Evolutionary conservation across 768 basidiomycete genomes (phyloP).

Genomic region (Suillus lakei): DNA sequence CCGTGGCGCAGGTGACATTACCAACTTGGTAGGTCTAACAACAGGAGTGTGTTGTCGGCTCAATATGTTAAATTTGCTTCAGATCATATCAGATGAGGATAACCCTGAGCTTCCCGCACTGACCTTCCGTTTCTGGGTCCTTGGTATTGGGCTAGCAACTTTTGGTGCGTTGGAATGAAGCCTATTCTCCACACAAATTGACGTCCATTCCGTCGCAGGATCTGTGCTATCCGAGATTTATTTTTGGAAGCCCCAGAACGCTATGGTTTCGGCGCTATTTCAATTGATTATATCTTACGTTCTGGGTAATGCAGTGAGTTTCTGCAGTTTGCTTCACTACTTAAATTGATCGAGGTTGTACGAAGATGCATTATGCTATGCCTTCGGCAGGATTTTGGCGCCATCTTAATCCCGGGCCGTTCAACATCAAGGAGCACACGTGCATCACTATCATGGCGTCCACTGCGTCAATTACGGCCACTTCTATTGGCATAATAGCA

Average conservation of each 20-base stretch:
- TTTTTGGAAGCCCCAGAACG: slow-evolving; percentile 50
- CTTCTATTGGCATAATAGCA: slow-evolving; percentile 64
- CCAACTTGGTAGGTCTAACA: slow-evolving; percentile 9
- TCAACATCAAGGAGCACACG: slow-evolving; percentile 68
- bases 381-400: slow-evolving; percentile 40
- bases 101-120: slow-evolving; percentile 52
- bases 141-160: slow-evolving; percentile 53
- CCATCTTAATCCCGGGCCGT: slow-evolving; percentile 66
- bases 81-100: slow-evolving; percentile 55
- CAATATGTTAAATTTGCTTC: neutral
- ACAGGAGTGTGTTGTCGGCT: neutral
- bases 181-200: slow-evolving; percentile 33
- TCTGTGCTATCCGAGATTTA: slow-evolving; percentile 39
- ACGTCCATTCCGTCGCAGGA: slow-evolving; percentile 28
- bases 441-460: slow-evolving; percentile 65
- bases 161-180: slow-evolving; percentile 34
- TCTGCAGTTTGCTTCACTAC: slow-evolving; percentile 30
- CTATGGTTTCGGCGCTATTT: slow-evolving; percentile 58
- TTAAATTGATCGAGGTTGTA: neutral
- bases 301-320: slow-evolving; percentile 52
- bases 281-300: slow-evolving; percentile 61
- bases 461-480: slow-evolving; percentile 60
- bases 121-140: slow-evolving; percentile 53
- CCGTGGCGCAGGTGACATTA: slow-evolving; percentile 15
- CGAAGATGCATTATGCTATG: slow-evolving; percentile 20